Evolutionary conservation across 1,139 yeast genomes (phyloP).

Genomic region (Pichia norvegensis): DNA sequence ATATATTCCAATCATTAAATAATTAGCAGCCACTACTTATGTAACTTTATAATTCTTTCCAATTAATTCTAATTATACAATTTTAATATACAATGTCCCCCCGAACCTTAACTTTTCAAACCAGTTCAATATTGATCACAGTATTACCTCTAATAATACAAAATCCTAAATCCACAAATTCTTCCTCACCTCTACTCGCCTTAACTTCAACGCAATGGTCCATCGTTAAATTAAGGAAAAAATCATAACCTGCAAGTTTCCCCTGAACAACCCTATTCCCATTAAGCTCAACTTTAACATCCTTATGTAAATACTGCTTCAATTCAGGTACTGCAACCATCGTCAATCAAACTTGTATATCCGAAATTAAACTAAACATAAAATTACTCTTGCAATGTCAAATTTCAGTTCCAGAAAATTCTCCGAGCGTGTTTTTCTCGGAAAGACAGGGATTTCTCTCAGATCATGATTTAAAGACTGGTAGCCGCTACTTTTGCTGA

Average conservation of each 20-base stretch:
- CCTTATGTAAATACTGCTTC: constrained; percentile 25
- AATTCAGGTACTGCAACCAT: constrained; percentile 30
- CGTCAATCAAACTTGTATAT: neutral
- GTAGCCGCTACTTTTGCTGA: too few species aligned
- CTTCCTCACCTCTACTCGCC: constrained; percentile 9
- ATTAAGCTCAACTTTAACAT: constrained; percentile 24
- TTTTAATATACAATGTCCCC: neutral
- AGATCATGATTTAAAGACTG: too few species aligned
- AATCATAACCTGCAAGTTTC: constrained; percentile 26
- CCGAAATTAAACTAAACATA: too few species aligned
- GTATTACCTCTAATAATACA: constrained; percentile 29
- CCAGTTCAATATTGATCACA: constrained; percentile 26
- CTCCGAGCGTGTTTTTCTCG: neutral
- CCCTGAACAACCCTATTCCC: constrained; percentile 26
- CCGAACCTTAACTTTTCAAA: constrained; percentile 11
- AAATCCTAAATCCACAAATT: constrained; percentile 23
- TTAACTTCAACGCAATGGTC: constrained; percentile 25
- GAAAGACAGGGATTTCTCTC: too few species aligned
- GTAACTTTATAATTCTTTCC: too few species aligned
- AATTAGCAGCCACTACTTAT: neutral
- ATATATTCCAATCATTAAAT: neutral
- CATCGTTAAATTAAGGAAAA: constrained; percentile 27
- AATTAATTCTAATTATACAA: neutral
- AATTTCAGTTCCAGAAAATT: constrained; percentile 2
- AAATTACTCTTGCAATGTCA: neutral